A percentile compares a stretch with the other conserved stretches of the same genome.
phyloP scores from a whole-genome alignment of 768 basidiomycete species.

The Russula foetens region DNA sequence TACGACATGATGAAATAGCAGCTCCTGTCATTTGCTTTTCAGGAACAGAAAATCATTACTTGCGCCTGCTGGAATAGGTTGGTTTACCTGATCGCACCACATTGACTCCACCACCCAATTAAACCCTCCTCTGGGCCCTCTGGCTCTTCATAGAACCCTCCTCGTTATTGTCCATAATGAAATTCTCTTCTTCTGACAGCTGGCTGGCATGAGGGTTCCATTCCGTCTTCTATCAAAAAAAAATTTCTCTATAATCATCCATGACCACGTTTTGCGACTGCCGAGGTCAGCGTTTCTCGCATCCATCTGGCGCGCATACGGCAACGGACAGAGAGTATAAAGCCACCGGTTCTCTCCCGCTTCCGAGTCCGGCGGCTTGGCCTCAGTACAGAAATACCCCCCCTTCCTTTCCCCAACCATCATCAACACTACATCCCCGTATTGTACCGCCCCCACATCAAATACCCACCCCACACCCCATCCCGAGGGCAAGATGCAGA shows the following conservation, averaged over 20 bases:
- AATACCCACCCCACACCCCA: neutral
- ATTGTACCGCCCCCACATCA: neutral
- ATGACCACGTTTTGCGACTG: neutral
- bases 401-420: neutral
- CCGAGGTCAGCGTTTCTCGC: neutral
- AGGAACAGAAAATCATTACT: neutral
- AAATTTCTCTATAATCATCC: neutral
- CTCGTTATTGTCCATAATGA: neutral
- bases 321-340: neutral
- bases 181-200: neutral
- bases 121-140: neutral
- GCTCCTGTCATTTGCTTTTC: neutral
- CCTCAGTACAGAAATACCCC: neutral
- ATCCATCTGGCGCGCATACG: neutral
- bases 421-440: neutral
- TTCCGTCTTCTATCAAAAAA: neutral
- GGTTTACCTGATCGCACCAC: neutral
- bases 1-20: neutral
- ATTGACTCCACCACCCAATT: neutral
- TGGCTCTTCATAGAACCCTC: neutral
- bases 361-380: neutral
- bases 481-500: slow-evolving; percentile 15
- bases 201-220: slow-evolving; percentile 5
- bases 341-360: neutral
- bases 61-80: neutral